Evolutionary conservation across 176 grass and related monocot genomes (phyloP).

Genomic region (Musa acuminata): DNA sequence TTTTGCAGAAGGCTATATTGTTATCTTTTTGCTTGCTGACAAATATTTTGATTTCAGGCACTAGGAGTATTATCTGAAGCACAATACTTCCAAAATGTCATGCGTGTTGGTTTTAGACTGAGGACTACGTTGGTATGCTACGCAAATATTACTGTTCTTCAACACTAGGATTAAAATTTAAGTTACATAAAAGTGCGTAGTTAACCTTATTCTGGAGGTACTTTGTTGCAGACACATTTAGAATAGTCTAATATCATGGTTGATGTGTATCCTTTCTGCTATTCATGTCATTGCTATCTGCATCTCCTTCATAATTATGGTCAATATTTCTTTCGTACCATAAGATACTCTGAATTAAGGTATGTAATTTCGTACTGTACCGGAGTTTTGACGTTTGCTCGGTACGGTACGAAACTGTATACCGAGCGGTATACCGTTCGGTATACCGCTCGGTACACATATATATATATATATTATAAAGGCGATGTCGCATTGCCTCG

Average conservation of each 20-base stretch:
- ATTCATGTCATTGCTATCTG: neutral
- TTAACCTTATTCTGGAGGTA: neutral
- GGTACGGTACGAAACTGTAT: too few species aligned
- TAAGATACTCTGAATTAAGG: neutral
- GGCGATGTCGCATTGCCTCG: too few species aligned
- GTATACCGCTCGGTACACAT: too few species aligned
- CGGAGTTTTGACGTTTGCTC: too few species aligned
- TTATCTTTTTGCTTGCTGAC: neutral
- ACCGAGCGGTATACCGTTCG: too few species aligned
- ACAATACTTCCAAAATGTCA: constrained; percentile 99
- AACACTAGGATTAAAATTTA: neutral
- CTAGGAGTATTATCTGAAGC: constrained; percentile 87
- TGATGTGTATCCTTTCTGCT: neutral
- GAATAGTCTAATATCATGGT: neutral
- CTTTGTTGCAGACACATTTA: neutral
- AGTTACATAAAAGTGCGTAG: neutral
- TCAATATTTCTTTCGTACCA: neutral
- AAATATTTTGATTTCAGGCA: constrained; percentile 28
- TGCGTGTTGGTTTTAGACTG: constrained; percentile 89
- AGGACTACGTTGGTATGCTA: constrained; percentile 83
- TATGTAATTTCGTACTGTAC: too few species aligned
- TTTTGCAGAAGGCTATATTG: neutral
- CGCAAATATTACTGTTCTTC: neutral
- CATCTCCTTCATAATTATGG: neutral
- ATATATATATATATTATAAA: too few species aligned